phyloP scores from a whole-genome alignment of 805 yeast species.

The Sungouiella thailandica region DNA sequence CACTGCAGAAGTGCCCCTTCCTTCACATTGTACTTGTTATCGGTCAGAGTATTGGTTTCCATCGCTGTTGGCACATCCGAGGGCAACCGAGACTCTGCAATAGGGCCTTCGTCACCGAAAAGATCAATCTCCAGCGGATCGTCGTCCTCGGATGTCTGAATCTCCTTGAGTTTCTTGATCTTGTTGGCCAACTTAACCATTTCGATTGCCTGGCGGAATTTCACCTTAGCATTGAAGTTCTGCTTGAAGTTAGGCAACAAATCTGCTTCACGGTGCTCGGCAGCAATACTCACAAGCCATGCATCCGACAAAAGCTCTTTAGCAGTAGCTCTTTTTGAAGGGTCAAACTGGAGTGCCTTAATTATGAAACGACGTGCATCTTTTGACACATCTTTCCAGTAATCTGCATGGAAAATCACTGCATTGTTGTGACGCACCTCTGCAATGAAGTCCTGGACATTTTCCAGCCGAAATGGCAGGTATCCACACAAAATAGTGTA shows the following conservation, averaged over 20 bases:
- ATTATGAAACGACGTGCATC: slow-evolving; percentile 79
- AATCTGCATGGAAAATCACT: slow-evolving; percentile 79
- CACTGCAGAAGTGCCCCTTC: slow-evolving; percentile 21
- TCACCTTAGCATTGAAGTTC: slow-evolving; percentile 78
- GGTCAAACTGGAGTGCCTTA: slow-evolving; percentile 64
- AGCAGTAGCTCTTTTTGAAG: slow-evolving; percentile 65
- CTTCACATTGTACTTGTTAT: slow-evolving; percentile 6
- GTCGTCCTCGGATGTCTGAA: slow-evolving; percentile 55
- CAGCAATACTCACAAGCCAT: slow-evolving; percentile 58
- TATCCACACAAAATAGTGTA: slow-evolving; percentile 89
- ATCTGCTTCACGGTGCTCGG: slow-evolving; percentile 51
- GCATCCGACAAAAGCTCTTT: slow-evolving; percentile 59
- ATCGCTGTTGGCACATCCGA: slow-evolving; percentile 8
- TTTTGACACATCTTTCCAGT: slow-evolving; percentile 77
- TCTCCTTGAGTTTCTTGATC: slow-evolving; percentile 61
- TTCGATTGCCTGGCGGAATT: slow-evolving; percentile 82
- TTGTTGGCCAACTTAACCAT: slow-evolving; percentile 77
- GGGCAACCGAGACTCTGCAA: slow-evolving; percentile 2
- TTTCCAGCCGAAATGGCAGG: slow-evolving; percentile 86
- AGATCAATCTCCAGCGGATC: slow-evolving; percentile 44
- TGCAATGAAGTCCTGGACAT: slow-evolving; percentile 69
- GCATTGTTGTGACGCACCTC: slow-evolving; percentile 72
- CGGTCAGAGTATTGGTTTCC: slow-evolving; percentile 1
- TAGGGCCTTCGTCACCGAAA: slow-evolving; percentile 29
- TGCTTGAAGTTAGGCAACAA: slow-evolving; percentile 76